Evolutionary conservation across 2,329 filamentous ascomycete species (phyloP), one percentile per base, ranked within the genome.

Genomic region (Diaporthe nobilis): DNA sequence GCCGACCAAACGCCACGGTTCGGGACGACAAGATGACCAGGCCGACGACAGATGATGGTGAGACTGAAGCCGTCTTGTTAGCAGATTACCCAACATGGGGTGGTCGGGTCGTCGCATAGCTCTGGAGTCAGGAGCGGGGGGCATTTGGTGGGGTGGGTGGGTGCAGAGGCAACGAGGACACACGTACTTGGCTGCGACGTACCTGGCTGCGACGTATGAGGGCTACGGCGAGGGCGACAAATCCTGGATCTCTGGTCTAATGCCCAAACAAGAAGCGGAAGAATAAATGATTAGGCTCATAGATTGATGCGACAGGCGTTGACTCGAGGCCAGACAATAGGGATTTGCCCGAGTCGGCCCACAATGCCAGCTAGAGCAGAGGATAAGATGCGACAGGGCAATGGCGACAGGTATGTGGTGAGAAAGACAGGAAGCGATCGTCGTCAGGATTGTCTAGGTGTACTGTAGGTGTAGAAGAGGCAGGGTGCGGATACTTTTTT

Each of bases 361-460:
- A 57, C 58, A 55, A 37, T 73, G 49, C 71, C 71, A 57, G 49
- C 34, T n/a, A 57, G 49, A 73, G 61, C 61, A 47, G 61, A 49
- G 47, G 47, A 34, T 65, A 49, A 57, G 61, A 70, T 70, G 65
- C 65, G 65, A 55, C 65, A 17, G 47, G 47, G 58, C 58, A 28
- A 65, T 34, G 71, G 71, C 71, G 58, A 73, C 47, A 55, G 60
- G 58, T 65, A 65, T 37, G 58, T 73, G 20, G 15, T 20, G 34
- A 57, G 71, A 63, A 73, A 55, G 61, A 73, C 60, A 58, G 58
- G 71, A 42, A 73, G 71, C 71, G 71, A 73, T 73, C 47, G 71
- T 65, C 71, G 71, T 61, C 42, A 9, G 61, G 42, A 47, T 22
- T 65, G 71, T 61, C 57, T 42, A 72, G 57, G 31, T 55, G 57